A percentile compares a stretch with the other conserved stretches of the same genome.
These are phyloP conservation scores for Chaetothyriales sp. DNA, from an alignment of 2,329 filamentous ascomycete species.

Conservation along the genomic window DNA sequence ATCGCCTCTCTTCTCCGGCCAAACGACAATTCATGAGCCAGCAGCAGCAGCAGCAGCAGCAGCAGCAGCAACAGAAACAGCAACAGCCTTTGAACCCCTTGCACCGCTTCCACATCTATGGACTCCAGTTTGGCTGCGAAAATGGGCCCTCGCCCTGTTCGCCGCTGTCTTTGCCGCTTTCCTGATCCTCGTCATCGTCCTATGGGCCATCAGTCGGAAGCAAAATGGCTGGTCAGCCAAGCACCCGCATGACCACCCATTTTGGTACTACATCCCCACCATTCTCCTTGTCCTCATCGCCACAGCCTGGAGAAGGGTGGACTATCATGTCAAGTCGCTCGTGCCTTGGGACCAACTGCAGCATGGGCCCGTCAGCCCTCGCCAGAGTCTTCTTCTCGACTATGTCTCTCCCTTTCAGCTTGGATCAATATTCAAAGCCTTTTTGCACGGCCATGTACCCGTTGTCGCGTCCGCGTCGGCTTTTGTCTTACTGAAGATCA, in stretches of 20 bases:
- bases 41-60: no score
- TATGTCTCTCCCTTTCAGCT: constrained; percentile 22
- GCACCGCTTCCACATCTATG: constrained; percentile 10
- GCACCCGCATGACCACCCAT: constrained; percentile 10
- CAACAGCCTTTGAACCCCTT: neutral
- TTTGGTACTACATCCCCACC: constrained; percentile 17
- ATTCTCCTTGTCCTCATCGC: constrained; percentile 21
- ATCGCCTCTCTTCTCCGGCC: neutral
- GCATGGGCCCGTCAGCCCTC: constrained; percentile 14
- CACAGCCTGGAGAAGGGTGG: constrained; percentile 23
- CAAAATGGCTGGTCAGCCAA: constrained; percentile 12
- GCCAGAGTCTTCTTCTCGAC: constrained; percentile 22
- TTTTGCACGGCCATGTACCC: constrained; percentile 22
- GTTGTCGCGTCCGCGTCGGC: constrained; percentile 20
- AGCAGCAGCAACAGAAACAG: neutral
- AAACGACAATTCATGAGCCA: neutral
- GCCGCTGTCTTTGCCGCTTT: constrained; percentile 8
- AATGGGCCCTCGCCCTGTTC: constrained; percentile 11
- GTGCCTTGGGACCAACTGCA: constrained; percentile 24
- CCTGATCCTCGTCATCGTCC: constrained; percentile 10
- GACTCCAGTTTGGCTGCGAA: constrained; percentile 16
- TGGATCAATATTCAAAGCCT: constrained; percentile 19
- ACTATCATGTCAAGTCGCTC: constrained; percentile 21
- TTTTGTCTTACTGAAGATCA: constrained; percentile 22
- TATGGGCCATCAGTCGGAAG: constrained; percentile 9